These are phyloP conservation scores for Malassezia globosa DNA, from an alignment of 1,284 basidiomycete species.

Conservation along the genomic window DNA sequence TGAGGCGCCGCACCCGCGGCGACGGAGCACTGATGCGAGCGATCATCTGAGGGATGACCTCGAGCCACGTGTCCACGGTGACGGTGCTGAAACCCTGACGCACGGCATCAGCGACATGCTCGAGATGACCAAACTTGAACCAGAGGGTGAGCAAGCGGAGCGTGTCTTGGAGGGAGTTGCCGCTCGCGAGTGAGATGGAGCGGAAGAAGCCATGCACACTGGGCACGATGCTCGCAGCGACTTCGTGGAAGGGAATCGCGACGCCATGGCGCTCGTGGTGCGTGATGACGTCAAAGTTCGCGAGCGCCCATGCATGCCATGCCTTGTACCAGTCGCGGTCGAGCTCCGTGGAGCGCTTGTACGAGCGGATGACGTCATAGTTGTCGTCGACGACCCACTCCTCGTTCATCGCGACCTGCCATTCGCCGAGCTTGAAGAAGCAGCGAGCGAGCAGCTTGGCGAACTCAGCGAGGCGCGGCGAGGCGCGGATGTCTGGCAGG, in stretches of 20 bases:
- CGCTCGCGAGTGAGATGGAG: slow-evolving; percentile 73
- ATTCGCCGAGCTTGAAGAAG: slow-evolving; percentile 91
- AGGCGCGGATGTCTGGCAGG: slow-evolving; percentile 35
- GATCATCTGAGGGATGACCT: slow-evolving; percentile 98
- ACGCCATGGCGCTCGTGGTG: slow-evolving; percentile 50
- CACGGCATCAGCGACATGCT: slow-evolving; percentile 83
- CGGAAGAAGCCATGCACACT: slow-evolving; percentile 91
- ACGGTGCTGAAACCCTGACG: slow-evolving; percentile 76
- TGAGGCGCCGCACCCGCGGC: slow-evolving; percentile 72
- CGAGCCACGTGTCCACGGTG: slow-evolving; percentile 94
- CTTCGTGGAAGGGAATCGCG: slow-evolving; percentile 61
- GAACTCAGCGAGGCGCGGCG: slow-evolving; percentile 55
- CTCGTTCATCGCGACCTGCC: slow-evolving; percentile 69
- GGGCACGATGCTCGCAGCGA: slow-evolving; percentile 79
- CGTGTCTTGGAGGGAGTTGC: slow-evolving; percentile 89
- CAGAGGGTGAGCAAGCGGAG: slow-evolving; percentile 85
- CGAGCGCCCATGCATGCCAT: slow-evolving; percentile 96
- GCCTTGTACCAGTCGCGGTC: slow-evolving; percentile 96
- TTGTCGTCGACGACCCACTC: slow-evolving; percentile 55
- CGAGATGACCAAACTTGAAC: slow-evolving; percentile 94
- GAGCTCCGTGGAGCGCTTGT: slow-evolving; percentile 76
- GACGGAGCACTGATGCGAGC: slow-evolving; percentile 94
- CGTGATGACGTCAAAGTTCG: slow-evolving; percentile 83
- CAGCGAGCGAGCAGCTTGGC: slow-evolving; percentile 85
- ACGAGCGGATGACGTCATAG: slow-evolving; percentile 55